Conservation (phyloP, 176 grass and related monocot species). For the Oryza brachyantha region DNA sequence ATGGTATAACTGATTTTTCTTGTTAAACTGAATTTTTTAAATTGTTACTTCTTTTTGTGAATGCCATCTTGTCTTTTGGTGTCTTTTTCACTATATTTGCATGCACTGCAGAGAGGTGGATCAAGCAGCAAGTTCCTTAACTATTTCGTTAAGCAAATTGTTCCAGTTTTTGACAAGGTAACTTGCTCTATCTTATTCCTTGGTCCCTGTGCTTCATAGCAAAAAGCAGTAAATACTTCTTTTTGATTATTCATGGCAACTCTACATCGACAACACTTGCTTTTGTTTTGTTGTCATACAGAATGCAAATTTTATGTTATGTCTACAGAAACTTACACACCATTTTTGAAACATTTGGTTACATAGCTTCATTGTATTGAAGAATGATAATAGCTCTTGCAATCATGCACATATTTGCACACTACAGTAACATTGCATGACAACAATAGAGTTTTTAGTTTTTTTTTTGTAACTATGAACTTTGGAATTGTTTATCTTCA, state of each 20-base stretch:
- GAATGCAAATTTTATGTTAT: neutral
- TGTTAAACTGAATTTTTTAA: neutral
- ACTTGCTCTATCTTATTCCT: conserved; percentile 31
- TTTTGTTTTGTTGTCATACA: neutral
- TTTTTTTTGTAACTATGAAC: neutral
- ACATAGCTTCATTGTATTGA: neutral
- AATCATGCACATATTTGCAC: neutral
- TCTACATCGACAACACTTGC: neutral
- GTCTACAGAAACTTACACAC: neutral
- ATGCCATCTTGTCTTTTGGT: conserved; percentile 18
- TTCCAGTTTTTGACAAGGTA: conserved; percentile 99
- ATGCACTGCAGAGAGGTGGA: conserved; percentile 71
- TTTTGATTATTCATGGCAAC: neutral
- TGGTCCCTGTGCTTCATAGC: neutral
- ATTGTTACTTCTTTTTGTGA: neutral
- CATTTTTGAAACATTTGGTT: neutral
- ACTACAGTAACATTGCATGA: neutral
- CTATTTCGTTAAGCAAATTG: conserved; percentile 86
- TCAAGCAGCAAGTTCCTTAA: conserved; percentile 96
- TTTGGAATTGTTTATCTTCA: neutral
- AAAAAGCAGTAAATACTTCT: conserved; percentile 7
- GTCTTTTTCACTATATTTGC: conserved; percentile 27
- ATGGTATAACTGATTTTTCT: conserved; percentile 51
- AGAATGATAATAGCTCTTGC: neutral
- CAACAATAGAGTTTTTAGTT: neutral